A percentile compares a stretch with the other conserved stretches of the same genome.
phyloP scores from a whole-genome alignment of 495 filamentous ascomycete genomes.

The Penicillium manginii region DNA sequence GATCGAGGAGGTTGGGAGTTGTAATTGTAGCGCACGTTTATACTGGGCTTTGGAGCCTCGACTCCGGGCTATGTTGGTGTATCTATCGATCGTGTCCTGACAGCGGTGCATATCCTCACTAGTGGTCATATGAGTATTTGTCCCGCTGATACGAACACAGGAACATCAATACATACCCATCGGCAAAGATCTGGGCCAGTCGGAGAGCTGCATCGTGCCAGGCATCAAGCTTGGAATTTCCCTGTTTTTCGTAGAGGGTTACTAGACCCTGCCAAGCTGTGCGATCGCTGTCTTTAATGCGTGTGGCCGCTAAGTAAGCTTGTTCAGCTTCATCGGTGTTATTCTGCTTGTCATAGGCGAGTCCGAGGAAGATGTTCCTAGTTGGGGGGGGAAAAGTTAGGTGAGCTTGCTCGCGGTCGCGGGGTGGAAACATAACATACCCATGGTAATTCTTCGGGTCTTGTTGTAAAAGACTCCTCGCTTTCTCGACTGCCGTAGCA shows the following conservation, averaged over 20 bases:
- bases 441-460: constrained; percentile 84
- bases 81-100: constrained; percentile 81
- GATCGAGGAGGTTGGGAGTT: constrained; percentile 76
- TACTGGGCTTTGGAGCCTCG: constrained; percentile 74
- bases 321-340: constrained; percentile 70
- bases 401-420: neutral
- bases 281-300: constrained; percentile 60
- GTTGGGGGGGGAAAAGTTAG: constrained; percentile 18
- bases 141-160: neutral
- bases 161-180: constrained; percentile 53
- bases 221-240: constrained; percentile 64
- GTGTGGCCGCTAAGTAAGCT: constrained; percentile 76
- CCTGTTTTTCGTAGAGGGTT: constrained; percentile 79
- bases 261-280: constrained; percentile 92
- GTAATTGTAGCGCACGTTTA: constrained; percentile 70
- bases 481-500: constrained; percentile 68
- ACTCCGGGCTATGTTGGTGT: constrained; percentile 66
- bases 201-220: constrained; percentile 73
- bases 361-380: constrained; percentile 80
- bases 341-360: constrained; percentile 75
- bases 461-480: constrained; percentile 64
- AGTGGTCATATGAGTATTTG: neutral
- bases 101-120: constrained; percentile 47
- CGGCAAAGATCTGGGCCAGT: constrained; percentile 74
- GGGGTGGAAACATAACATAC: constrained; percentile 45